These are phyloP conservation scores for Kazachstania kunashirensis DNA, from an alignment of 805 yeast species.

Conservation along the genomic window DNA sequence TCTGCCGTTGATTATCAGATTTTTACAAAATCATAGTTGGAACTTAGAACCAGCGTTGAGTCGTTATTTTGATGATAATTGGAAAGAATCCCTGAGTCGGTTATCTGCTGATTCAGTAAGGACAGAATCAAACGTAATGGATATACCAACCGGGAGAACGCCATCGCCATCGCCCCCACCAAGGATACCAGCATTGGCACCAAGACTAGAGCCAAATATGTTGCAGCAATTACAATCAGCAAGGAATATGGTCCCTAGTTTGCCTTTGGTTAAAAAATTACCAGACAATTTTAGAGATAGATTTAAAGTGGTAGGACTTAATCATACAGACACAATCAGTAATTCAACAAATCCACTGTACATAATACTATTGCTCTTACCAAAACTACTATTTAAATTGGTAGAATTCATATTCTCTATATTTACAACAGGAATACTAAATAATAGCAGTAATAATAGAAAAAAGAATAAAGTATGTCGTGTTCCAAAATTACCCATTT, in stretches of 20 bases:
- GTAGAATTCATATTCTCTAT: conserved; percentile 10
- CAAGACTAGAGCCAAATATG: conserved; percentile 1
- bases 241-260: conserved; percentile 5
- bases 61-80: conserved; percentile 49
- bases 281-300: conserved; percentile 23
- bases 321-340: not conserved
- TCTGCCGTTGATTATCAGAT: conserved; percentile 35
- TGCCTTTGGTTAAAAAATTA: conserved; percentile 29
- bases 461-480: conserved; percentile 7
- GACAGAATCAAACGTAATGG: conserved; percentile 2
- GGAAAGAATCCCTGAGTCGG: conserved; percentile 22
- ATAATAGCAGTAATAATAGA: conserved; percentile 1
- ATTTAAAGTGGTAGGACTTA: conserved; percentile 20
- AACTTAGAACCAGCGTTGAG: conserved; percentile 52
- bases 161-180: not conserved
- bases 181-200: not conserved
- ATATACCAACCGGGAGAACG: conserved; percentile 3
- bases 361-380: conserved; percentile 45
- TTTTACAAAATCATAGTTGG: conserved; percentile 47
- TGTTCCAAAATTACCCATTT: conserved; percentile 16
- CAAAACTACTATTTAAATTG: conserved; percentile 33
- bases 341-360: conserved; percentile 31
- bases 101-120: conserved; percentile 7
- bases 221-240: not conserved
- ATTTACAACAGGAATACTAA: not conserved